These are phyloP conservation scores for Metarhizium brunneum DNA, from an alignment of 2,329 filamentous ascomycete genomes.

Conservation along the genomic window DNA sequence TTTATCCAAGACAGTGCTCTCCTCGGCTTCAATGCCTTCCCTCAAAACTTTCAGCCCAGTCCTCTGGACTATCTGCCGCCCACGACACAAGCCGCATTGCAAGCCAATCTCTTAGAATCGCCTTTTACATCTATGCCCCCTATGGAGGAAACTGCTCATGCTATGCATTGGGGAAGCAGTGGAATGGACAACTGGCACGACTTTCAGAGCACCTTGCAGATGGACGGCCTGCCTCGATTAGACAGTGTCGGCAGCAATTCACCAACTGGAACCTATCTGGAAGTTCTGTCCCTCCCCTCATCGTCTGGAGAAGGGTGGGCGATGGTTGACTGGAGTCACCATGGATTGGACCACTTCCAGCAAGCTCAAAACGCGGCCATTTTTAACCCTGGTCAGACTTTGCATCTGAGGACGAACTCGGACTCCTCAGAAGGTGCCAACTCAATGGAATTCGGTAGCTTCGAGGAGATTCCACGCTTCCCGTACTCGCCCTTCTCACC, in stretches of 20 bases:
- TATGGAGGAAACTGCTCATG: constrained; percentile 44
- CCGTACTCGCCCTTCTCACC: constrained; percentile 76
- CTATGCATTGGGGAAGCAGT: constrained; percentile 49
- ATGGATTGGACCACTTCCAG: constrained; percentile 52
- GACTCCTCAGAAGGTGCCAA: constrained; percentile 69
- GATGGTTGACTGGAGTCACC: constrained; percentile 65
- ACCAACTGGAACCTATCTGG: constrained; percentile 54
- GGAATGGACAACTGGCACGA: constrained; percentile 72
- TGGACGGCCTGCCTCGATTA: constrained; percentile 35
- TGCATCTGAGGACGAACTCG: constrained; percentile 80
- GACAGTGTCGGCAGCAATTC: constrained; percentile 36
- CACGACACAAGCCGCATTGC: constrained; percentile 54
- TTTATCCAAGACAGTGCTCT: constrained; percentile 50
- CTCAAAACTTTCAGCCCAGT: constrained; percentile 42
- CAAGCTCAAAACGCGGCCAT: constrained; percentile 54
- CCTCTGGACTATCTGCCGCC: constrained; percentile 52
- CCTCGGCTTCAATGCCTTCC: constrained; percentile 45
- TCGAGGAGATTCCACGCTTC: constrained; percentile 65
- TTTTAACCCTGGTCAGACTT: constrained; percentile 84
- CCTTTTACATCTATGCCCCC: constrained; percentile 50
- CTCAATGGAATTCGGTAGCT: constrained; percentile 64
- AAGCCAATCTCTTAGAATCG: constrained; percentile 53
- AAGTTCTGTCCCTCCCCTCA: constrained; percentile 72
- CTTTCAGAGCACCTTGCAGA: constrained; percentile 53
- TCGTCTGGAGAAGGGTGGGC: constrained; percentile 86